Evolutionary conservation across 495 filamentous ascomycete species (phyloP), one percentile per base, ranked within the genome.

Genomic region (Penicillium cataractarum): DNA sequence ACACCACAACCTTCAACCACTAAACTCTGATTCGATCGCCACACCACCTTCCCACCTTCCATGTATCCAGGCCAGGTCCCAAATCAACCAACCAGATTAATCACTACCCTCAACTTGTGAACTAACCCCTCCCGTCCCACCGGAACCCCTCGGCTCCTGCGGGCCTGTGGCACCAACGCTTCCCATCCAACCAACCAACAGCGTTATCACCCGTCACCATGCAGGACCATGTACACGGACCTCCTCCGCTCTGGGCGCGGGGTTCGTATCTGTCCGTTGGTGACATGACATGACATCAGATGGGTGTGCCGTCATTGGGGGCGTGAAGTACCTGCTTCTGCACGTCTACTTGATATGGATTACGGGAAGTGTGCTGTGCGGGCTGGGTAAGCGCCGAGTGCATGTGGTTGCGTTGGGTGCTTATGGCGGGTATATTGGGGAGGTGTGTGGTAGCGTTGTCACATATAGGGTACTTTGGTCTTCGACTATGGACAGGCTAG

Each of bases 11-110:
- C 51, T 35, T 54, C 51, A 50, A 21, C n/a, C 31, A 21, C 51
- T 0, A 21, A n/a, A 3, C n/a, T 7, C 51, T 54, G 29, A 54
- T 54, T n/a, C 12, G 51, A 54, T n/a, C 51, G 51, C 51, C 51
- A 54, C 50, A 17, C 21, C 35, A 39, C 35, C 15, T 17, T 39
- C 29, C 6, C 5, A 24, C 29, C 29, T 5, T 3, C 29, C 27
- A 7, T 31, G 22, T 2, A 51, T 21, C 22, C 48, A 7, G 13
- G 24, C 22, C 27, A 27, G 21, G 13, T 15, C 24, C 24, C 48
- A 17, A 19, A 31, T 31, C 48, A 17, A 31, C 24, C 48, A 51
- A 15, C 35, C 12, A 17, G 12, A 31, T 7, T 7, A 31, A 31
- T 31, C 29, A 31, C 29, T 7, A 31, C 29, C 29, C 29, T 7